Percentiles rank a stretch among this genome's conserved stretches.
These are phyloP conservation scores for Rutstroemia sp. DNA, from an alignment of 2,329 filamentous ascomycete genomes.

Conservation along the genomic window DNA sequence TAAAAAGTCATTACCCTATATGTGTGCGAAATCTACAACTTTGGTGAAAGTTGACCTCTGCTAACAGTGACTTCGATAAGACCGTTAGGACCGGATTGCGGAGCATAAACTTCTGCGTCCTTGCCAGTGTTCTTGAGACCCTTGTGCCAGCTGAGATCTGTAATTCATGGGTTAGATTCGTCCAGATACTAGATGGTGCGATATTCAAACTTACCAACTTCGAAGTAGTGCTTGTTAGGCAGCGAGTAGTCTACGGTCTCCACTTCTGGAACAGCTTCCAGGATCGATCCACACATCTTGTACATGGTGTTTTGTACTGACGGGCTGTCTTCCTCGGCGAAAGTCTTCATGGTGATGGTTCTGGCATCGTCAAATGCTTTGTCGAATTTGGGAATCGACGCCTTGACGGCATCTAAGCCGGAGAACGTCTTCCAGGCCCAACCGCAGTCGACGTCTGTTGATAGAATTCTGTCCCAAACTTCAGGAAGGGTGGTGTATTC, in stretches of 20 bases:
- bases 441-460: constrained; percentile 79
- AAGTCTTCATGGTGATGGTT: constrained; percentile 80
- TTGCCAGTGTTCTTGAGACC: constrained; percentile 89
- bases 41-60: constrained; percentile 33
- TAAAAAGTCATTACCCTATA: background rate
- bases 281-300: constrained; percentile 88
- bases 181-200: constrained; percentile 5
- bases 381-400: constrained; percentile 62
- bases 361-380: constrained; percentile 71
- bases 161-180: constrained; percentile 10
- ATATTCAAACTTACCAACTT: constrained; percentile 61
- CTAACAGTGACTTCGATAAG: constrained; percentile 90
- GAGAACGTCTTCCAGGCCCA: constrained; percentile 80
- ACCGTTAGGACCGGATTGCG: constrained; percentile 87
- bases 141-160: constrained; percentile 95
- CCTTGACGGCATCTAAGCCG: constrained; percentile 58
- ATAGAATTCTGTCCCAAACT: constrained; percentile 91
- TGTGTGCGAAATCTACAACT: constrained; percentile 18
- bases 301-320: constrained; percentile 98
- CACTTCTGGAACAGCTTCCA: constrained; percentile 65
- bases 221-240: constrained; percentile 99
- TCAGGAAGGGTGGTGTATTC: constrained; percentile 88
- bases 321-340: constrained; percentile 83
- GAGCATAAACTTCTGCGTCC: constrained; percentile 91
- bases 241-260: constrained; percentile 72